Evolutionary conservation across 768 basidiomycete species (phyloP), one percentile per base, ranked within the genome.

Genomic region (Suillus sp.): DNA sequence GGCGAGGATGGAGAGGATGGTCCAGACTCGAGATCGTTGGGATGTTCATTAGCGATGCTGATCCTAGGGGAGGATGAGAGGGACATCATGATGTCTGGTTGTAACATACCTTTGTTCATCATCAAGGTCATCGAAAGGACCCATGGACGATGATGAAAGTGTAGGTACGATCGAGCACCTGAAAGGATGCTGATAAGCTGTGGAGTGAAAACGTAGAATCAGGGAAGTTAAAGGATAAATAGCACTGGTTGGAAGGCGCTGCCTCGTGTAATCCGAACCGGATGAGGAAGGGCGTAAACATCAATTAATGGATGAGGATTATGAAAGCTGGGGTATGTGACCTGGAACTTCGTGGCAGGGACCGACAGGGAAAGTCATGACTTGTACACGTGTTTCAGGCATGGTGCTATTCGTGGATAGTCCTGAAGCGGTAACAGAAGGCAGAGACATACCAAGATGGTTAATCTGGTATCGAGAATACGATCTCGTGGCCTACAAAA

Each of bases 1-100:
- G 50, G 30, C 0, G 66, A 75, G 2, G 70, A 71, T 1, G 69
- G 67, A 1, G 74, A 76, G 22, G 74, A 76, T 42, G 67, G 62
- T 20, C 58, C 64, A 3, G 74, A 76, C 48, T 75, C 72, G 65
- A 76, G 64, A 66, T 75, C 75, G 22, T 60, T 66, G 34, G 74
- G 75, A 13, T 72, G 73, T 37, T 70, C 64, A 10, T 71, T 74
- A 47, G 73, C 72, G 1, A 73, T 64, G 18, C 63, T 61, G 5
- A 64, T 67, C 67, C 74, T 75, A 57, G 38, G 53, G n/a, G 8
- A n/a, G 30, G 3, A 50, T n/a, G 32, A 53, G 51, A 56, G 11
- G 20, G 48, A 62, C 25, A 34, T 47, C 16, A 67, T 42, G 7
- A 42, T 51, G 37, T 34, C 2, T 42, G 18, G 55, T 18, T 27